Evolutionary conservation across 2,329 filamentous ascomycete species (phyloP).

Genomic region (Claviceps capensis): DNA sequence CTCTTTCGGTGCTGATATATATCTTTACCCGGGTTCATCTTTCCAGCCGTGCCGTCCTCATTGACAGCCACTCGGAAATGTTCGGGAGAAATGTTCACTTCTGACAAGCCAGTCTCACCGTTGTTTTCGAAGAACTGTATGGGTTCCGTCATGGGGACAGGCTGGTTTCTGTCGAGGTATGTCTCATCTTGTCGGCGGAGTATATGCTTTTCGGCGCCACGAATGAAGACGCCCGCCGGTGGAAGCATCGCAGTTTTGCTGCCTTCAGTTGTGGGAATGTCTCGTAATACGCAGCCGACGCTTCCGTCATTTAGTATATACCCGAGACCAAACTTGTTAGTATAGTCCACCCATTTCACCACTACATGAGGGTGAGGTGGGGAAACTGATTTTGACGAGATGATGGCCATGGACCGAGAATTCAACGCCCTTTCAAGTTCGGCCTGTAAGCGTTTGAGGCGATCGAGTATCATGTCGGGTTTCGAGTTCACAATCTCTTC

Average conservation of each 20-base stretch:
- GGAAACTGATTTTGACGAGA: constrained; percentile 38
- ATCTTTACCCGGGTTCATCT: constrained; percentile 48
- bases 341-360: constrained; percentile 80
- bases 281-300: constrained; percentile 55
- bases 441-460: constrained; percentile 40
- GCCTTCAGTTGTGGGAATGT: constrained; percentile 38
- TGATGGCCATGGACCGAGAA: constrained; percentile 46
- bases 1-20: constrained; percentile 52
- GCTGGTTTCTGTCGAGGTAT: constrained; percentile 45
- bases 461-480: constrained; percentile 43
- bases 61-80: constrained; percentile 43
- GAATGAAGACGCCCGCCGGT: constrained; percentile 58
- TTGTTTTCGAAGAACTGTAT: constrained; percentile 67
- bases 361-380: constrained; percentile 49
- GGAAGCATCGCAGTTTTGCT: constrained; percentile 41
- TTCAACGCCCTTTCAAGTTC: constrained; percentile 52
- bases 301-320: constrained; percentile 75
- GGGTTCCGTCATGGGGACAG: constrained; percentile 45
- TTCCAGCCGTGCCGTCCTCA: constrained; percentile 45
- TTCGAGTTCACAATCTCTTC: constrained; percentile 36
- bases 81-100: constrained; percentile 50
- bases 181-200: constrained; percentile 42
- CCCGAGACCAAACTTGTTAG: constrained; percentile 72
- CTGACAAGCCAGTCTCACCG: constrained; percentile 47
- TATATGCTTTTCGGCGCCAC: constrained; percentile 57